Conservation (phyloP, 805 yeast genomes). For the Candida insectalens region DNA sequence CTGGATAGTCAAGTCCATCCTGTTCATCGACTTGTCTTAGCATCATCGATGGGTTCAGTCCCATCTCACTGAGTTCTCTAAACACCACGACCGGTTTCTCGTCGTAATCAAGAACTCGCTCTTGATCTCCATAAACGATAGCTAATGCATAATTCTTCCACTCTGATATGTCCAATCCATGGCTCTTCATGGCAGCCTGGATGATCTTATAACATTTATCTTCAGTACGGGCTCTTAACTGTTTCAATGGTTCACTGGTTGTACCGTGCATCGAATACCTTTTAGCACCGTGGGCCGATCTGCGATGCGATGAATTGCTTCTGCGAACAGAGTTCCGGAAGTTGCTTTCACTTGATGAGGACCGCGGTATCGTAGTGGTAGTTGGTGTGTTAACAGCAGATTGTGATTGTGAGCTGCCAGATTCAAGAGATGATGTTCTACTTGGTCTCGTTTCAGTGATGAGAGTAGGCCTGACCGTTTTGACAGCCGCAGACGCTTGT, state of each 20-base stretch:
- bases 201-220: slow-evolving; percentile 86
- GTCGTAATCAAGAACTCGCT: slow-evolving; percentile 68
- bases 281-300: slow-evolving; percentile 10
- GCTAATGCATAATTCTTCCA: slow-evolving; percentile 86
- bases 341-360: no score
- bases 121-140: slow-evolving; percentile 86
- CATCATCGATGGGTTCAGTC: slow-evolving; percentile 88
- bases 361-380: no score
- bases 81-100: slow-evolving; percentile 85
- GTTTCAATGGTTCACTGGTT: slow-evolving; percentile 61
- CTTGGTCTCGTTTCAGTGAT: no score
- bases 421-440: no score
- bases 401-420: not conserved
- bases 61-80: slow-evolving; percentile 75
- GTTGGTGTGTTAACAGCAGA: not conserved
- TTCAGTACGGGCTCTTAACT: slow-evolving; percentile 75
- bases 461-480: not conserved
- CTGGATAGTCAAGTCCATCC: slow-evolving; percentile 18
- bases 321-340: no score
- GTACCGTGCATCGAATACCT: no score
- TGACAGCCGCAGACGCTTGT: not conserved
- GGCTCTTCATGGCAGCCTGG: slow-evolving; percentile 82
- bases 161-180: slow-evolving; percentile 66
- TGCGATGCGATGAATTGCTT: slow-evolving; percentile 42
- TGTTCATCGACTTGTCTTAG: slow-evolving; percentile 67